These are phyloP conservation scores for Globisporangium spiculum DNA, from an alignment of 352 stramenopile genomes.

Conservation along the genomic window DNA sequence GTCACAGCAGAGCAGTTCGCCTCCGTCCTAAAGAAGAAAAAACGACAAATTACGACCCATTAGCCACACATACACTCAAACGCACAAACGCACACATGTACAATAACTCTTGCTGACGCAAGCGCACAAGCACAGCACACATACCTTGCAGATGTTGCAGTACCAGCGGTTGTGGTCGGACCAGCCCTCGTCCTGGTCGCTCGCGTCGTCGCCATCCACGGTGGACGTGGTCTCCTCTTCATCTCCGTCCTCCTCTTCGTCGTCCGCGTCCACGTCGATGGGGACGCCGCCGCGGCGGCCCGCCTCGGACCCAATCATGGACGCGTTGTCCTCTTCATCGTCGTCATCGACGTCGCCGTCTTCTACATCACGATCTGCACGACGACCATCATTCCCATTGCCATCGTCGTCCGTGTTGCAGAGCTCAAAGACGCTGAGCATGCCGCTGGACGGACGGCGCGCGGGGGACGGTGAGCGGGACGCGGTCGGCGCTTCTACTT, in stretches of 20 bases:
- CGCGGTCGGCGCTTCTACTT: background rate
- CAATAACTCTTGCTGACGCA: background rate
- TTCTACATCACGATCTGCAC: background rate
- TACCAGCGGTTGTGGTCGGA: slow-evolving; percentile 88
- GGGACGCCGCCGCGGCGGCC: slow-evolving; percentile 13
- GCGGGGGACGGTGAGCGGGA: slow-evolving; percentile 14
- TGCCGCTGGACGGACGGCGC: slow-evolving; percentile 36
- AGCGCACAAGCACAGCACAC: background rate
- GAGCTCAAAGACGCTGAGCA: slow-evolving; percentile 79
- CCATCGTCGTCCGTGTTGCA: slow-evolving; percentile 58
- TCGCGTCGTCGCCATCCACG: slow-evolving; percentile 36
- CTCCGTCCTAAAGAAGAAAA: slow-evolving; percentile 38
- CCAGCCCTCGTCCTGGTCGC: slow-evolving; percentile 59
- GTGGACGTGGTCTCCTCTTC: slow-evolving; percentile 24
- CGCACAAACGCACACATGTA: background rate
- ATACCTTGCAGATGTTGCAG: slow-evolving; percentile 86
- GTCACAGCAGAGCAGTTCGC: slow-evolving; percentile 90
- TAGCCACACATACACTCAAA: background rate
- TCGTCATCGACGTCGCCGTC: slow-evolving; percentile 18
- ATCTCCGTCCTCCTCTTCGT: slow-evolving; percentile 21
- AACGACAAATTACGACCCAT: background rate
- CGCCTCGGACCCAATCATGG: slow-evolving; percentile 15
- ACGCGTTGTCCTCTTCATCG: slow-evolving; percentile 22
- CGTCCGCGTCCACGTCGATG: slow-evolving; percentile 30
- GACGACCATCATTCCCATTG: background rate